phyloP scores from a whole-genome alignment of 208 protist genomes.

The Trypanosoma grayi region DNA sequence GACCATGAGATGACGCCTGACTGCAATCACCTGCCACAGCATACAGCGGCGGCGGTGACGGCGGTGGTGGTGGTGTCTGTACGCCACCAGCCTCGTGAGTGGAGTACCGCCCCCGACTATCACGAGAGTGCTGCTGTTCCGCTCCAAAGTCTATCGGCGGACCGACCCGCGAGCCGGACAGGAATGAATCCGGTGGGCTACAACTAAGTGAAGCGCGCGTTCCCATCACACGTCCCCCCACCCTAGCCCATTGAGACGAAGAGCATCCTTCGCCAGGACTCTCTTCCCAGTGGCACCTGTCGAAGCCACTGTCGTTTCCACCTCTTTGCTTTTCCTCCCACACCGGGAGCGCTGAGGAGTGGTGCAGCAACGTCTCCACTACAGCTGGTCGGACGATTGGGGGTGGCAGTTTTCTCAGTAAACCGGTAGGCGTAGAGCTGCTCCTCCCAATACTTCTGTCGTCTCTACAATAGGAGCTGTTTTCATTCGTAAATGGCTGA shows the following conservation, averaged over 20 bases:
- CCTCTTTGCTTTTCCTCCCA: not conserved
- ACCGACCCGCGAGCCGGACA: not conserved
- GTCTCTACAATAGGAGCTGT: not conserved
- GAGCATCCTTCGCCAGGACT: no score
- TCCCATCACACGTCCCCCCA: not conserved
- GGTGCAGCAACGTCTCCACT: slow-evolving; percentile 5
- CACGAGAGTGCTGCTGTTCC: not conserved
- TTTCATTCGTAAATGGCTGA: not conserved
- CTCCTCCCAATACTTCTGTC: not conserved
- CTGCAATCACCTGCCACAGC: not conserved
- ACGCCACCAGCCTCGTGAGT: not conserved
- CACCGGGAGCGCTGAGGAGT: not conserved
- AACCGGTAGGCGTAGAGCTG: not conserved
- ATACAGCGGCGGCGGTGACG: not conserved
- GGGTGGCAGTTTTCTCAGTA: not conserved
- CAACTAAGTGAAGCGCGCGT: not conserved
- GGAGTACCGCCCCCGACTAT: not conserved
- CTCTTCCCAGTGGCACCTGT: no score
- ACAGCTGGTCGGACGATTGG: slow-evolving; percentile 14
- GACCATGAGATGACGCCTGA: no score
- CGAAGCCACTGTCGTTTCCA: not conserved
- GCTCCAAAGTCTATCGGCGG: not conserved
- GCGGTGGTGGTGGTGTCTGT: no score
- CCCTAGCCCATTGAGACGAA: no score
- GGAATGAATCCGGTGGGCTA: not conserved